Conservation (phyloP, 192 early-diverging fungal species). For the Kickxella alabastrina region DNA sequence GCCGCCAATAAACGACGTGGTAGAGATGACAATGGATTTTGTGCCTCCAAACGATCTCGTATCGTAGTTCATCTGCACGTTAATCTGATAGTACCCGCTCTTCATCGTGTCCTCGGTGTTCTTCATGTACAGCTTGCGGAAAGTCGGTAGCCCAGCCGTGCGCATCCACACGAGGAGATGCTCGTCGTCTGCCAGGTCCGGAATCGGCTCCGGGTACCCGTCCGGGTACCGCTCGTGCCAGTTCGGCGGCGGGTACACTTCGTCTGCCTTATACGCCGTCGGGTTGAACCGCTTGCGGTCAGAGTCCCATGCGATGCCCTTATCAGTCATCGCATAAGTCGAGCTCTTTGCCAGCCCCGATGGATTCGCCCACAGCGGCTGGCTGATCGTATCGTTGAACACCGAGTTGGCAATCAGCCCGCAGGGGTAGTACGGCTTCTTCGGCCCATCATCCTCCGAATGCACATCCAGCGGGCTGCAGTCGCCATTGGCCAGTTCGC, state of each 20-base stretch:
- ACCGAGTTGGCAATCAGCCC: slow-evolving; percentile 97
- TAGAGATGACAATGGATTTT: slow-evolving; percentile 92
- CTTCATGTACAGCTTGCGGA: slow-evolving; percentile 90
- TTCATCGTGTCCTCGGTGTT: slow-evolving; percentile 60
- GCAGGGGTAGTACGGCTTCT: slow-evolving; percentile 81
- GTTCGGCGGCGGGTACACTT: slow-evolving; percentile 80
- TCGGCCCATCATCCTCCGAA: slow-evolving; percentile 16
- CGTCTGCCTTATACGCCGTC: slow-evolving; percentile 50
- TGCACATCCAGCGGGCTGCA: slow-evolving; percentile 59
- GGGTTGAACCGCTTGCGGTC: slow-evolving; percentile 71
- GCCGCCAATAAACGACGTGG: slow-evolving; percentile 92
- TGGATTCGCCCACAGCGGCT: slow-evolving; percentile 57
- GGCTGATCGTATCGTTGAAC: slow-evolving; percentile 79
- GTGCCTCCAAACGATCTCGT: slow-evolving; percentile 86
- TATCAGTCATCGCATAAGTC: slow-evolving; percentile 60
- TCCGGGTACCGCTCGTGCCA: slow-evolving; percentile 68
- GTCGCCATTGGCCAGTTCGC: slow-evolving; percentile 46
- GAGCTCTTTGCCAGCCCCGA: slow-evolving; percentile 18
- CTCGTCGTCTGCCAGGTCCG: slow-evolving; percentile 66
- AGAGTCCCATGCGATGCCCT: slow-evolving; percentile 83
- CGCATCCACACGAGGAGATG: slow-evolving; percentile 99
- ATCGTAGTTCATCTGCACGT: slow-evolving; percentile 79
- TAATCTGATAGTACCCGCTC: slow-evolving; percentile 68
- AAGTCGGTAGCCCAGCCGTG: slow-evolving; percentile 90
- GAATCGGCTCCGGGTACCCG: slow-evolving; percentile 52